These are phyloP conservation scores for Mortierella sp. DNA, from an alignment of 371 early-diverging fungal genomes.

Conservation along the genomic window DNA sequence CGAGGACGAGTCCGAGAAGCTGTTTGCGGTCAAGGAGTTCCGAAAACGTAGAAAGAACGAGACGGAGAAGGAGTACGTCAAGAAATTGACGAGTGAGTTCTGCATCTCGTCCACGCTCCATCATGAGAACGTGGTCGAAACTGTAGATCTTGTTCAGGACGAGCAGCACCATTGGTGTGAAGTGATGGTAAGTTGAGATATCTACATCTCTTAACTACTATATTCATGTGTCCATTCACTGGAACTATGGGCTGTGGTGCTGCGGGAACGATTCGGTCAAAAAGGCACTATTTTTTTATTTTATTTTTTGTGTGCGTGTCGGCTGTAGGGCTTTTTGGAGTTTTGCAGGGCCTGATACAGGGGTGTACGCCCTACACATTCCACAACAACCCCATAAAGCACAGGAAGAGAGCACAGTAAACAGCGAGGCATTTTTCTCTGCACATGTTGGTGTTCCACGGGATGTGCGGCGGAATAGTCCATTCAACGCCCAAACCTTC, in stretches of 20 bases:
- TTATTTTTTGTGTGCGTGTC: neutral
- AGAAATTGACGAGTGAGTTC: conserved; percentile 89
- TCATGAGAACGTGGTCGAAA: conserved; percentile 90
- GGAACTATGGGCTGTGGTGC: no score
- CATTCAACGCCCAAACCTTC: no score
- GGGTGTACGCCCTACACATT: no score
- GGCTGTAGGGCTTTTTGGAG: neutral
- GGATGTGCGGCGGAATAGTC: no score
- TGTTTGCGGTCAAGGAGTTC: conserved; percentile 94
- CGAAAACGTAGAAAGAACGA: conserved; percentile 87
- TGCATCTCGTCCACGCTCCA: conserved; percentile 90
- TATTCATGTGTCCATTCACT: no score
- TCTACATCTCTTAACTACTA: no score
- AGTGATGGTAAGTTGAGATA: conserved; percentile 80
- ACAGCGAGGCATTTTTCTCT: no score
- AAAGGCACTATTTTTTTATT: neutral
- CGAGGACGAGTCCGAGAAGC: conserved; percentile 65
- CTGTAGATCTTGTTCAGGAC: conserved; percentile 92
- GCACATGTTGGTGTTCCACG: no score
- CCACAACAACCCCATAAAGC: no score
- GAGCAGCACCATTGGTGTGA: conserved; percentile 88
- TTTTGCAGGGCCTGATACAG: neutral
- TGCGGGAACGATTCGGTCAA: no score
- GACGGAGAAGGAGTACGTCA: conserved; percentile 89
- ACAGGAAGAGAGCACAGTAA: no score